A percentile compares a stretch with the other conserved stretches of the same genome.
These are phyloP conservation scores for Aspergillus avenaceus DNA, from an alignment of 495 filamentous ascomycete genomes.

Conservation along the genomic window DNA sequence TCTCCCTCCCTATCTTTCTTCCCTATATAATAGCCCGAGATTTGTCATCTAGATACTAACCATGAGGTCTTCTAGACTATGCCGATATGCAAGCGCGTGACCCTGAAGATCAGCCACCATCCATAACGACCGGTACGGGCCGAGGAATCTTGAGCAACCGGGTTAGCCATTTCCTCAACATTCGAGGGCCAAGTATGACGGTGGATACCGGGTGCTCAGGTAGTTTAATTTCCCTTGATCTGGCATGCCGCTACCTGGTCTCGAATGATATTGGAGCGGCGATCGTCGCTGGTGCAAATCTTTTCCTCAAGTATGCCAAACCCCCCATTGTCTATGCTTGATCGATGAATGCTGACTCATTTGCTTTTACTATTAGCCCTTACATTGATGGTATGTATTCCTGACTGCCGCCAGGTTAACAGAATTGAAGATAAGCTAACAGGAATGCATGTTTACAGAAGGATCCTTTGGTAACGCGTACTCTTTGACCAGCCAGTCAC, in stretches of 20 bases:
- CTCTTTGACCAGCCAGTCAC: neutral
- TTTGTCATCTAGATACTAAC: too few relatives aligned
- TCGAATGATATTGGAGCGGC: slow-evolving; percentile 33
- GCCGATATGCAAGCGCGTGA: slow-evolving; percentile 12
- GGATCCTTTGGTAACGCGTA: neutral
- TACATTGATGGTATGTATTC: too few relatives aligned
- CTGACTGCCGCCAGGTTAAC: too few relatives aligned
- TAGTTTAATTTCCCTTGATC: slow-evolving; percentile 37
- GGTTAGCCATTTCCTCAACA: slow-evolving; percentile 44
- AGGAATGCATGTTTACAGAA: too few relatives aligned
- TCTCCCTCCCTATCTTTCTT: neutral
- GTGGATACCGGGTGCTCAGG: slow-evolving; percentile 50
- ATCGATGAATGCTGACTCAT: too few relatives aligned
- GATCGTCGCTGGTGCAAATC: slow-evolving; percentile 20
- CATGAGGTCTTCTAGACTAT: slow-evolving; percentile 24
- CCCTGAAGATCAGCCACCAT: slow-evolving; percentile 11
- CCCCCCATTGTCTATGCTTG: too few relatives aligned
- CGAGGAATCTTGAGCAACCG: slow-evolving; percentile 39
- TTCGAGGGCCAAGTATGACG: slow-evolving; percentile 43
- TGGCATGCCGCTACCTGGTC: slow-evolving; percentile 34
- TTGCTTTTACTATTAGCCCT: too few relatives aligned
- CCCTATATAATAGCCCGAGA: too few relatives aligned
- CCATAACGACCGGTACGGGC: slow-evolving; percentile 32
- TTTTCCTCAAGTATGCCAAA: neutral
- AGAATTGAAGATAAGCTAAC: too few relatives aligned